Conservation (phyloP, 495 filamentous ascomycete genomes). For the Aspergillus cavernicola region DNA sequence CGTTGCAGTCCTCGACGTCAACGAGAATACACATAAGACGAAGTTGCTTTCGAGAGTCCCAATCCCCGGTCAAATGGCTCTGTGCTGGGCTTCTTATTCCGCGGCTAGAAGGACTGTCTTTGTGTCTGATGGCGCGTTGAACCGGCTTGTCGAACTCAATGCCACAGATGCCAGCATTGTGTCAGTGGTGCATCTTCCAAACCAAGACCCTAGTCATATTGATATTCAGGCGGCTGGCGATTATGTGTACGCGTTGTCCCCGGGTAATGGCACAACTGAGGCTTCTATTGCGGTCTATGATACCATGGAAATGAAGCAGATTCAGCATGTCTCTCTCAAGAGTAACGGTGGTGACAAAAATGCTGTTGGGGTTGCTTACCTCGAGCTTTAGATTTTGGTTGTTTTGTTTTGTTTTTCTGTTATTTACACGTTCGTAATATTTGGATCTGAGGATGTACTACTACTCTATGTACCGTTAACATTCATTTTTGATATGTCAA, state of each 20-base stretch:
- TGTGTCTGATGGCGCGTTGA: not conserved
- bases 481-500: no score
- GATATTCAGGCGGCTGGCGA: not conserved
- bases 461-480: no score
- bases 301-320: not conserved
- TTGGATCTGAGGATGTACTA: no score
- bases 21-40: no score
- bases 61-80: not conserved
- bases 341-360: not conserved
- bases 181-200: not conserved
- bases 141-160: constrained; percentile 2
- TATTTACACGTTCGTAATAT: no score
- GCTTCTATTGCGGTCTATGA: constrained; percentile 1
- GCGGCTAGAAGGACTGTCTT: not conserved
- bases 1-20: no score
- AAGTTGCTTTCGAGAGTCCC: no score
- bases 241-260: not conserved
- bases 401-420: no score
- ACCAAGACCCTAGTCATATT: not conserved
- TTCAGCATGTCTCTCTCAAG: not conserved
- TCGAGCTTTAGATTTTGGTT: not conserved
- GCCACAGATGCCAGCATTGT: not conserved
- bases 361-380: not conserved
- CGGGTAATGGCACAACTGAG: not conserved
- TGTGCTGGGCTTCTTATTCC: not conserved